These are phyloP conservation scores for Sugiyamaella marilandica DNA, from an alignment of 805 yeast species.

Conservation along the genomic window DNA sequence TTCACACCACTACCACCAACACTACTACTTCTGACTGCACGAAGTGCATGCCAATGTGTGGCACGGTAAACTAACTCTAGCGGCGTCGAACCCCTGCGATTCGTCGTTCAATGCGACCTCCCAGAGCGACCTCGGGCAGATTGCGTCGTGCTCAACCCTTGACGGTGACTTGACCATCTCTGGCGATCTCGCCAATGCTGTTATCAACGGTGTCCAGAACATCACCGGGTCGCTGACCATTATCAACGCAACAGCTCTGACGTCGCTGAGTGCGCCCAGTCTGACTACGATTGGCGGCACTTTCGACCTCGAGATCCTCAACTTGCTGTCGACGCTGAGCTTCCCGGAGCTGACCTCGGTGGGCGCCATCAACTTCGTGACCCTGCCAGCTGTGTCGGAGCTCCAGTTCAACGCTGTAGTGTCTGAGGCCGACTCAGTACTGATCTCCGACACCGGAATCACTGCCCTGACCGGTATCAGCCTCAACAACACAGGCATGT, in stretches of 20 bases:
- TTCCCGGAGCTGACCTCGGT: constrained; percentile 78
- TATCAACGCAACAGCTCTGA: constrained; percentile 59
- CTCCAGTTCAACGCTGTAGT: constrained; percentile 69
- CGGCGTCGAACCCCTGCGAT: constrained; percentile 11
- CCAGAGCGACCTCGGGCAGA: constrained; percentile 69
- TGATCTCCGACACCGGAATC: constrained; percentile 41
- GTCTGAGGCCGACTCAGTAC: constrained; percentile 64
- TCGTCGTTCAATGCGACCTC: constrained; percentile 52
- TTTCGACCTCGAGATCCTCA: constrained; percentile 57
- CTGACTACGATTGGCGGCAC: constrained; percentile 70
- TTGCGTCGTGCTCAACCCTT: constrained; percentile 70
- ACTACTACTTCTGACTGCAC: no score
- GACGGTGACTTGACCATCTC: constrained; percentile 69
- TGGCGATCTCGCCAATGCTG: constrained; percentile 52
- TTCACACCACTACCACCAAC: no score
- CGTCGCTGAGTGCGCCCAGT: constrained; percentile 69
- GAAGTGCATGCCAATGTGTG: no score
- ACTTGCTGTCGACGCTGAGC: constrained; percentile 60
- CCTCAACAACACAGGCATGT: constrained; percentile 32
- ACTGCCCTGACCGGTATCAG: constrained; percentile 37
- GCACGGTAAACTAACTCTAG: no score
- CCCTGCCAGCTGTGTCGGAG: constrained; percentile 75
- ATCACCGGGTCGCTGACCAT: constrained; percentile 72
- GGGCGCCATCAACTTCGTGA: constrained; percentile 72
- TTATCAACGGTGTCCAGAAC: constrained; percentile 67